Conservation (phyloP, 169 alveolate species). For the Cryptosporidium xiaoi region DNA sequence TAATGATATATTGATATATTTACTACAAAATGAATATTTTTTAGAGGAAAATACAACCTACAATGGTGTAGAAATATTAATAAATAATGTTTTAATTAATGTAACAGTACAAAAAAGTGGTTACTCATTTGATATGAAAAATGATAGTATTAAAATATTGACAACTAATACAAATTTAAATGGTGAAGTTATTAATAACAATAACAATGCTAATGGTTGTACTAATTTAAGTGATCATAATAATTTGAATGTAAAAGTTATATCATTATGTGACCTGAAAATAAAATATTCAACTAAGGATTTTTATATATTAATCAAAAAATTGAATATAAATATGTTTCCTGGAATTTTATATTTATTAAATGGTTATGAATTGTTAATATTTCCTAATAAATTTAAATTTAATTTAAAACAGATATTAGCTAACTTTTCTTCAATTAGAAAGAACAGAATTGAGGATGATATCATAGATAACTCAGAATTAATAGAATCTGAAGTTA, state of each 20-base stretch:
- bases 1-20: constrained; percentile 53
- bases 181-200: background rate
- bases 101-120: too few relatives aligned
- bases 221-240: background rate
- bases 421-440: constrained; percentile 7
- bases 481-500: background rate
- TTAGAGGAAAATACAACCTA: constrained; percentile 21
- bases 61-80: constrained; percentile 12
- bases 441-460: background rate
- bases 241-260: background rate
- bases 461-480: background rate
- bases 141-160: constrained; percentile 4
- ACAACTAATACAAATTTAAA: background rate
- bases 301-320: background rate
- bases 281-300: background rate
- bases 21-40: constrained; percentile 41
- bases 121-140: constrained; percentile 2
- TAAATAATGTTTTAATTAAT: background rate
- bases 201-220: background rate
- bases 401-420: background rate
- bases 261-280: background rate
- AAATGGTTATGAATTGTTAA: constrained; percentile 45
- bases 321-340: background rate
- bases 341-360: constrained; percentile 18
- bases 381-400: constrained; percentile 11